phyloP scores from a whole-genome alignment of 2,329 filamentous ascomycete genomes.

The Gaeumannomyces tritici region DNA sequence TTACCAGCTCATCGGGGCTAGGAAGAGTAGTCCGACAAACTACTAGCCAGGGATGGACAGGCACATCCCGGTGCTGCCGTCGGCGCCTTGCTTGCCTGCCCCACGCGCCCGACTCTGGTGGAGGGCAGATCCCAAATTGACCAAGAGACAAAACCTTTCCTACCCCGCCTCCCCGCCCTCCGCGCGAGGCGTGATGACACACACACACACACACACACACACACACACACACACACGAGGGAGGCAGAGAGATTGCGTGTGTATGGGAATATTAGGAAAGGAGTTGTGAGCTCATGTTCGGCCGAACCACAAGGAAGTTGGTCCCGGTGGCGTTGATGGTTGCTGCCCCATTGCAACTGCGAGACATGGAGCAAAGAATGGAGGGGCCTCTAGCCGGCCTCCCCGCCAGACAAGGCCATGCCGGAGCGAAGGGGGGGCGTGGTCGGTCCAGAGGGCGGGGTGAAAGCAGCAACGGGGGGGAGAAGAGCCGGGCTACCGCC shows the following conservation, averaged over 20 bases:
- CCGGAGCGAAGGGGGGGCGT: too few relatives aligned
- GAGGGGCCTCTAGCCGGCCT: neutral
- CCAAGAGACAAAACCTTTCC: neutral
- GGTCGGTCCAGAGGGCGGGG: neutral
- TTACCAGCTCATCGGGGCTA: too few relatives aligned
- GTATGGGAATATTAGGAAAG: neutral
- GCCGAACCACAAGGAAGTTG: neutral
- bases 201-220: too few relatives aligned
- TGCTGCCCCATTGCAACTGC: neutral
- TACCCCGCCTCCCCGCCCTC: too few relatives aligned
- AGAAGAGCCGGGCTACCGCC: neutral
- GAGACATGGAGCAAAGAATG: neutral
- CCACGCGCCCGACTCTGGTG: neutral
- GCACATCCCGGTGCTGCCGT: too few relatives aligned
- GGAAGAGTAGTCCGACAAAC: too few relatives aligned
- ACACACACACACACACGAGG: too few relatives aligned
- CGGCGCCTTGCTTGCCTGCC: too few relatives aligned
- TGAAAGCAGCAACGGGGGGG: neutral
- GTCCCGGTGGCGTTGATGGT: neutral
- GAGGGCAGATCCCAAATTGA: too few relatives aligned
- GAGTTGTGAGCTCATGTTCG: neutral
- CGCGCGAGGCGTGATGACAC: too few relatives aligned
- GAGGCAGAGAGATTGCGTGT: neutral
- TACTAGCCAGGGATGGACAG: too few relatives aligned
- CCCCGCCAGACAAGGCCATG: neutral